phyloP scores from a whole-genome alignment of 768 basidiomycete species.

The Melanogaster broomeanus region DNA sequence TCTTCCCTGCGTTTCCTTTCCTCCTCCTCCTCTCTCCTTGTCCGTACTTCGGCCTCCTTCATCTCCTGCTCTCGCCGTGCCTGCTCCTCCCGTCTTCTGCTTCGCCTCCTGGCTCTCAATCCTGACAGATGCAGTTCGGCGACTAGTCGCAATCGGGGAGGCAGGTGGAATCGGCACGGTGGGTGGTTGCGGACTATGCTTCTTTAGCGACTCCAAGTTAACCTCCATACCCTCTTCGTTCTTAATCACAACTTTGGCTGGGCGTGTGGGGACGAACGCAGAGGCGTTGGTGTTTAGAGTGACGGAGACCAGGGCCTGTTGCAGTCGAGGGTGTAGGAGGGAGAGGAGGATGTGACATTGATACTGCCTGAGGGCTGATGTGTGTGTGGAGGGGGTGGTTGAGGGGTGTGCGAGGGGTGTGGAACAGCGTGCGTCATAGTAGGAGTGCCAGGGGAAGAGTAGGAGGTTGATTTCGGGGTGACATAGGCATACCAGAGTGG shows the following conservation, averaged over 20 bases:
- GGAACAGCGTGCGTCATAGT: slow-evolving; percentile 62
- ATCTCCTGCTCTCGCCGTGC: slow-evolving; percentile 43
- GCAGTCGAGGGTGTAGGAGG: slow-evolving; percentile 67
- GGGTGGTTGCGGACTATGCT: slow-evolving; percentile 44
- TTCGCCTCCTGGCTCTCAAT: slow-evolving; percentile 67
- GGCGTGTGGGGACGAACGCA: slow-evolving; percentile 62
- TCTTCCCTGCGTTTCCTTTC: slow-evolving; percentile 24
- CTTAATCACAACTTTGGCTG: slow-evolving; percentile 55
- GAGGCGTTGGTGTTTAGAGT: slow-evolving; percentile 65
- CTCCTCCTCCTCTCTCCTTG: slow-evolving; percentile 34
- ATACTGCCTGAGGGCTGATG: slow-evolving; percentile 49
- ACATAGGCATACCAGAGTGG: slow-evolving; percentile 60
- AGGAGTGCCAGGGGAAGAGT: slow-evolving; percentile 69
- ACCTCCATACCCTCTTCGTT: slow-evolving; percentile 66
- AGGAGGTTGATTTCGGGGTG: slow-evolving; percentile 62
- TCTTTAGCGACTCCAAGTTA: slow-evolving; percentile 55
- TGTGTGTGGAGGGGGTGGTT: slow-evolving; percentile 45
- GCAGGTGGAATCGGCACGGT: slow-evolving; percentile 42
- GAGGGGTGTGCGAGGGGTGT: slow-evolving; percentile 43
- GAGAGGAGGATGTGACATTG: slow-evolving; percentile 53
- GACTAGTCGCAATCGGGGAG: slow-evolving; percentile 27
- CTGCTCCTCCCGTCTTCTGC: slow-evolving; percentile 45
- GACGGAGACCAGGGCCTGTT: slow-evolving; percentile 37
- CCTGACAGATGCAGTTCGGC: slow-evolving; percentile 45
- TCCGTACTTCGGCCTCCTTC: slow-evolving; percentile 39